Base-by-base conservation (phyloP, 176 grass and related monocot genomes). In the Zoysia japonica region DNA sequence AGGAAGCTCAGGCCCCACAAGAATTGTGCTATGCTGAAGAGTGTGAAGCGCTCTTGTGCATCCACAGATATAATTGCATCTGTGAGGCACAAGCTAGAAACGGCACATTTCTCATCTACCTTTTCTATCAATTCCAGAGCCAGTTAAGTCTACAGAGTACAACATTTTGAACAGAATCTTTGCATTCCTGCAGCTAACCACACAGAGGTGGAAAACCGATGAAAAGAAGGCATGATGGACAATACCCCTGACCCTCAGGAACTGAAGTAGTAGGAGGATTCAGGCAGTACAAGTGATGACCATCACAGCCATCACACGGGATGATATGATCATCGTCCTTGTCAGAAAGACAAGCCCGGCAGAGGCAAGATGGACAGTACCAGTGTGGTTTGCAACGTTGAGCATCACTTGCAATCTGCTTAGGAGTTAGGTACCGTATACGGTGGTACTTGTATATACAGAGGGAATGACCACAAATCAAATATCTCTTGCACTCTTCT, bases 281-380 rank as follows among this genome's bases (percentile, higher is more conserved):
- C 78, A 89, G 52, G 83, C 87, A 91, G 56, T 87, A 87, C 19
- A 82, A 77, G 43, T 94, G 92, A 44, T 84, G 88, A 3, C 69
- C 77, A 43, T 94, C 86, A 45, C 89, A 94, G 9, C 78, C 51
- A 76, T 94, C 89, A 47, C 92, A 94, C 49, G 91, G 7, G 62
- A 94, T 80, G 68, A 87, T 84, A 12, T 74, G 14, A 37, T 77
- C 11, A 65, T 81, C 81, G 9, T 84, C 74, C 42, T 48, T 75
- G 53, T 89, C 63, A 15, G 3, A 19, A 3, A n/a, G 15, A 47
- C 52, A 80, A 36, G 0, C 2, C 55, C 85, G 75, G 61, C 95
- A 94, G 41, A 98, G 88, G 72, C 95, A 98, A 36, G 87, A 94
- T 44, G 91, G 92, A 46, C 92, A 94, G 67, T 87, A 92, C 92